Conservation (phyloP, 2,329 filamentous ascomycete genomes). For the Elsinoe necatrix region DNA sequence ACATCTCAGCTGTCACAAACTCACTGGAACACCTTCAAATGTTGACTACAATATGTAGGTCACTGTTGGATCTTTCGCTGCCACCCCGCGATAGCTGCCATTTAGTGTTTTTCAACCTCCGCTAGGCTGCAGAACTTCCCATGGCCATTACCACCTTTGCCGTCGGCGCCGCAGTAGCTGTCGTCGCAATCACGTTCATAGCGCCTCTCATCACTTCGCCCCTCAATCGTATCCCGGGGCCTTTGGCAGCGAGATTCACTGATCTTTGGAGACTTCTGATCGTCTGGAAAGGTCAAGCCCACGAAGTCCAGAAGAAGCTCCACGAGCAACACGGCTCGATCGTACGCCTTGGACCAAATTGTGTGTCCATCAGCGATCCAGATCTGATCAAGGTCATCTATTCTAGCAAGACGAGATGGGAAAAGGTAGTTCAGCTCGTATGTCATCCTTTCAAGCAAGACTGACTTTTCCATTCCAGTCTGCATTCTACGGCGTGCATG, state of each 20-base stretch:
- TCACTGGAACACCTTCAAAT: not conserved
- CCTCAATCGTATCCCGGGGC: constrained; percentile 7
- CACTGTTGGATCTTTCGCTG: not conserved
- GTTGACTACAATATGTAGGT: not conserved
- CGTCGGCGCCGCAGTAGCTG: not conserved
- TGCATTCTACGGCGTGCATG: constrained; percentile 3
- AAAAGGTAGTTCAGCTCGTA: not conserved
- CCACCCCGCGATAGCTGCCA: not conserved
- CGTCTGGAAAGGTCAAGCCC: constrained; percentile 10
- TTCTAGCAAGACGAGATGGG: constrained; percentile 8
- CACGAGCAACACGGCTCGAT: constrained; percentile 7
- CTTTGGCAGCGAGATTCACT: not conserved
- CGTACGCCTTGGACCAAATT: constrained; percentile 17
- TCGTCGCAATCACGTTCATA: not conserved
- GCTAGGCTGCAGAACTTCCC: not conserved
- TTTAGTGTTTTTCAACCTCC: not conserved
- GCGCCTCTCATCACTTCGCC: not conserved
- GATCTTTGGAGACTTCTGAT: not conserved
- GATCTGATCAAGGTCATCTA: constrained; percentile 8
- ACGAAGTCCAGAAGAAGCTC: constrained; percentile 20
- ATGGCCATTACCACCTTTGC: not conserved
- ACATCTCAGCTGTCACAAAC: not conserved
- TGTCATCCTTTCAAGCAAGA: too few relatives aligned
- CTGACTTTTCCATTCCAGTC: not conserved
- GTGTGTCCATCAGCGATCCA: not conserved